A percentile compares a stretch with the other conserved stretches of the same genome.
Evolutionary conservation across 1,284 basidiomycete species (phyloP).

Genomic region (Cryptococcus wingfieldii): DNA sequence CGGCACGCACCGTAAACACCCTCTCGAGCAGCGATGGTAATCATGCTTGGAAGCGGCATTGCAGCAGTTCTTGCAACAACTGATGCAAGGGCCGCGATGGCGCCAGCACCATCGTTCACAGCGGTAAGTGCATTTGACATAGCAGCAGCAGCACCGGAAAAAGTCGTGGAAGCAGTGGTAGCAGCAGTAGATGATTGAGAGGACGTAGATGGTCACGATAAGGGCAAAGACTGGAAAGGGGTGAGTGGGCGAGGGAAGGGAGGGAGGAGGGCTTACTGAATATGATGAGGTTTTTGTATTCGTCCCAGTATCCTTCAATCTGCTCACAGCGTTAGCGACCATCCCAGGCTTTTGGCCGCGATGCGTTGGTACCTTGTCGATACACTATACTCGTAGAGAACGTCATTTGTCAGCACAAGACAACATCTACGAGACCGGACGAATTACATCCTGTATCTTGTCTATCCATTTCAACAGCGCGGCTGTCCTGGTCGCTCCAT

Average conservation of each 20-base stretch:
- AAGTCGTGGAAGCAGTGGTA: constrained; percentile 17
- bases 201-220: constrained; percentile 12
- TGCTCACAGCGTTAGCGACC: background rate
- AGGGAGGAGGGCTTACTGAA: constrained; percentile 3
- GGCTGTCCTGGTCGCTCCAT: constrained; percentile 3
- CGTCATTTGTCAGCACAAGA: background rate
- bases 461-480: constrained; percentile 11
- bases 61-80: background rate
- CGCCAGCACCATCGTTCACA: constrained; percentile 9
- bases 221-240: constrained; percentile 11
- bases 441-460: constrained; percentile 9
- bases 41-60: constrained; percentile 1
- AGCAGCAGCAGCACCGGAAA: constrained; percentile 16
- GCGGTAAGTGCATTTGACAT: constrained; percentile 9
- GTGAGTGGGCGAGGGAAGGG: background rate
- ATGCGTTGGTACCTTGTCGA: constrained; percentile 5
- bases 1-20: constrained; percentile 7
- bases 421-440: no score
- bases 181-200: constrained; percentile 14
- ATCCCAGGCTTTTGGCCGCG: background rate
- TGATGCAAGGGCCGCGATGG: constrained; percentile 1
- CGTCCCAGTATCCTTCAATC: constrained; percentile 14
- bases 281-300: constrained; percentile 12
- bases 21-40: constrained; percentile 5
- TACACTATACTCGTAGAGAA: constrained; percentile 6